Base-by-base conservation (phyloP, 1,284 basidiomycete species). In the Leccinum huronense region DNA sequence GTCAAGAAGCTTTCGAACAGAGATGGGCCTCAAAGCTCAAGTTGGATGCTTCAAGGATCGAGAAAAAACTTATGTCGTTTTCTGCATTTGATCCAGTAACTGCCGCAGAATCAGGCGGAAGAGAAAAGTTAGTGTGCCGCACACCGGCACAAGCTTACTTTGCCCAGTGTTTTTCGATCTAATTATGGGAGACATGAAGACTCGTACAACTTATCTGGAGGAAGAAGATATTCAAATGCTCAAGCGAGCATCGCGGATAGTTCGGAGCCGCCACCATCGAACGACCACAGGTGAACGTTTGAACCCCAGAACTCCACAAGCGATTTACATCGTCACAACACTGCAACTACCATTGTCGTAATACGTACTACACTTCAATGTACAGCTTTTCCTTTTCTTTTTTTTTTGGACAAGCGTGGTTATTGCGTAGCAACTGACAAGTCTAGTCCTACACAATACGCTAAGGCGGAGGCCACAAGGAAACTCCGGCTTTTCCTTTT, bases 191-290 rank as follows among this genome's bases (percentile, higher is more conserved):
- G 80, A 79, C 55, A 77, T 91, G n/a, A 82, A 83, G 10, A 71
- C 72, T 33, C 77, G 81, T 60, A 23, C 80, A 79, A 42, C 73
- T 23, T 23, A 81, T 60, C 73, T 90, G n/a, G 83, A 87, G 67
- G 87, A 90, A 56, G 83, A 90, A 66, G 87, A 88, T 56, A 72
- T 86, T 23, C 85, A 84, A 62, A 82, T 81, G 27, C 73, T 87
- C n/a, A 75, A 84, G 31, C 83, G 81, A 51, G 83, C 84, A 60
- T 85, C 86, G 4, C 82, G 80, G 63, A 80, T 83, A 51, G 81
- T 78, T 70, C 83, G 45, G 83, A 86, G 62, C 78, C 78, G 5
- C 80, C 82, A 53, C 81, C 84, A 1, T 80, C 81, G 13, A 80
- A 86, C 11, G 78, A 78, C 53, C 83, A 88, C 65, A 80, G 73